Base-by-base conservation (phyloP, 768 basidiomycete genomes). In the Lactarius evosmus region DNA sequence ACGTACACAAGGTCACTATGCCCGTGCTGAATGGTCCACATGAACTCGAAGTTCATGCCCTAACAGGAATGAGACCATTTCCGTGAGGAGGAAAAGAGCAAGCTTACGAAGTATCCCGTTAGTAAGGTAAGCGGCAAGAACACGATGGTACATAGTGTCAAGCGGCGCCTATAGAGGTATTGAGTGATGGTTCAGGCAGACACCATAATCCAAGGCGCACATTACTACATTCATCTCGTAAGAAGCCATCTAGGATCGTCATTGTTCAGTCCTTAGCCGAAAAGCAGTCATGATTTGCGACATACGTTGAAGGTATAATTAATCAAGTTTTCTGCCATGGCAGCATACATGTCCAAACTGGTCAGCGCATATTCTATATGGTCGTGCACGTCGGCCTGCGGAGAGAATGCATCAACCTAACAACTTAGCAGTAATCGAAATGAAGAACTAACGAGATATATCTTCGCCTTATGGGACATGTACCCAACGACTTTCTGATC, bases 161-260 rank as follows among this genome's bases (percentile, higher is more conserved):
- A 76, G 54, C 82, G 82, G 46, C 84, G 84, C 84, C 84, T 85
- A 61, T 29, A 60, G 41, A 46, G 3, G 44, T 32, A 62, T 67
- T 52, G 41, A 66, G 59, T 36, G 41, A 54, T 40, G 27, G 7
- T 27, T 27, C 41, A 12, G 19, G 36, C 49, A 60, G 40, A 53
- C 22, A 41, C 25, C 59, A 50, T 51, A 33, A 56, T 64, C 9
- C 34, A 38, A 49, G n/a, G 72, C 79, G 44, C 70, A 83, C 87
- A 91, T 90, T 54, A 85, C 83, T 72, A 85, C 78, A 70, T 89
- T 89, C 86, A 85, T 89, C 67, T 89, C 83, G 71, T 89, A 86
- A 12, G 87, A 85, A 17, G 85, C 82, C 75, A 87, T 81, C 88
- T 89, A 12, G 19, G 33, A 34, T 17, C 36, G 69, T 16, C 63